phyloP scores from a whole-genome alignment of 352 stramenopile genomes.

The Phytophthora cactorum region DNA sequence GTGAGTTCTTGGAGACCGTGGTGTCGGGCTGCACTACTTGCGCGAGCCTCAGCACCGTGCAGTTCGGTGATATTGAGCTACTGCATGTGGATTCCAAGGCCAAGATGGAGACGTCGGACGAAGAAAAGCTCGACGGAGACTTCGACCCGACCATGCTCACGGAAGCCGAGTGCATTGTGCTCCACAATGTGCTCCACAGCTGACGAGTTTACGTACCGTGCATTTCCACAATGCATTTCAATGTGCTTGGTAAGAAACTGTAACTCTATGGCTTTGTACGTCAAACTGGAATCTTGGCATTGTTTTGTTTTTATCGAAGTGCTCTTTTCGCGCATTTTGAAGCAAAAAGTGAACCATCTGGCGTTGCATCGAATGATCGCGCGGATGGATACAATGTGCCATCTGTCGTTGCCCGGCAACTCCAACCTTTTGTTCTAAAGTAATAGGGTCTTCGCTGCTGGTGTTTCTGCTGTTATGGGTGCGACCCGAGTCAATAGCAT shows the following conservation, averaged over 20 bases:
- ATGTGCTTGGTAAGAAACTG: too few species aligned
- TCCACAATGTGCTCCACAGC: conserved; percentile 30
- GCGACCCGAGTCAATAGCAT: conserved; percentile 5
- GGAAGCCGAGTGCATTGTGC: conserved; percentile 38
- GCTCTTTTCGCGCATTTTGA: not conserved
- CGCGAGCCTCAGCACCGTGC: conserved; percentile 9
- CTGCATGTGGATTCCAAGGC: conserved; percentile 3
- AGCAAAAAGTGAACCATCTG: too few species aligned
- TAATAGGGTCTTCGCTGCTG: not conserved
- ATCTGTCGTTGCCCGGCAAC: not conserved
- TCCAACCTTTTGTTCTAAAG: conserved; percentile 16
- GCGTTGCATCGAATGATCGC: too few species aligned
- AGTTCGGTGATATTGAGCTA: conserved; percentile 27
- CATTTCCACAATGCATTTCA: conserved; percentile 1
- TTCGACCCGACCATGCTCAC: conserved; percentile 18
- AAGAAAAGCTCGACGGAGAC: conserved; percentile 8
- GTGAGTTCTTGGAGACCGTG: conserved; percentile 43
- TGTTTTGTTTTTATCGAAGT: not conserved
- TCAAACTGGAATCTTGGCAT: too few species aligned
- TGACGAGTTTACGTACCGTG: conserved; percentile 2
- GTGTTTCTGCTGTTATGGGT: too few species aligned
- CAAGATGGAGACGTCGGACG: conserved; percentile 10
- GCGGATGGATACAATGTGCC: too few species aligned
- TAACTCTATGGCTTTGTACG: too few species aligned
- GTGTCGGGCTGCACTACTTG: conserved; percentile 39